Base-by-base conservation (phyloP, 169 alveolate species). In the Plasmodium adleri region DNA sequence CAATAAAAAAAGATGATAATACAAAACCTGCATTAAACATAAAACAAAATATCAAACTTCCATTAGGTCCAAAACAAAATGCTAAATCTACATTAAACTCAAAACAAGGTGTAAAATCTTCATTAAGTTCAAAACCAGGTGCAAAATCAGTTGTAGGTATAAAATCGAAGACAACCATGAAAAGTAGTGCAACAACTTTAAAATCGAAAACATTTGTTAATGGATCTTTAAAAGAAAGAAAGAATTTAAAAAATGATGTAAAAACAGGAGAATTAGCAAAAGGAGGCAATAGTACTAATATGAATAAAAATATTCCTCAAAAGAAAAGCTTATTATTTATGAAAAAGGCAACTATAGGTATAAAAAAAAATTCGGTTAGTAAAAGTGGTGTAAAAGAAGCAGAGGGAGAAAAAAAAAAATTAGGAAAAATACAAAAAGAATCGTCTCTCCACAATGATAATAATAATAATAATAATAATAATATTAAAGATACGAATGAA, bases 371-470 rank as follows among this genome's bases (percentile, higher is more conserved):
- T 52, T 54, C 80, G 17, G 50, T 56, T 43, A 80, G 73, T 60
- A 68, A 68, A 80, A 80, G 39, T 68, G 32, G 72, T 2, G 13
- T 80, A 45, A 80, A 80, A 80, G 83, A 68, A 10, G 17, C 39
- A 24, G 80, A 80, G 20, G 62, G 26, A 17, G 90, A 80, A 28
- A 60, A 75, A 22, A 80, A 80, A 60, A 80, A 68, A 59, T 60
- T 24, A 43, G 24, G 26, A 80, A 80, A 80, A 80, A 66, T 62
- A 60, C 20, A 54, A 50, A 71, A 67, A 26, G 59, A 64, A 67
- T 80, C 64, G 56, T n/a, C 22, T 2, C 15, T 15, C 22, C 64
- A 15, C 1, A 56, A 15, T 12, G 64, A 56, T 15, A 7, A 32
- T 32, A 32, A 32, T 28, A 59, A 56, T 15, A 7, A 32, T 32